A percentile compares a stretch with the other conserved stretches of the same genome.
These are phyloP conservation scores for Candida mesenterica DNA, from an alignment of 1,139 yeast species.

Conservation along the genomic window DNA sequence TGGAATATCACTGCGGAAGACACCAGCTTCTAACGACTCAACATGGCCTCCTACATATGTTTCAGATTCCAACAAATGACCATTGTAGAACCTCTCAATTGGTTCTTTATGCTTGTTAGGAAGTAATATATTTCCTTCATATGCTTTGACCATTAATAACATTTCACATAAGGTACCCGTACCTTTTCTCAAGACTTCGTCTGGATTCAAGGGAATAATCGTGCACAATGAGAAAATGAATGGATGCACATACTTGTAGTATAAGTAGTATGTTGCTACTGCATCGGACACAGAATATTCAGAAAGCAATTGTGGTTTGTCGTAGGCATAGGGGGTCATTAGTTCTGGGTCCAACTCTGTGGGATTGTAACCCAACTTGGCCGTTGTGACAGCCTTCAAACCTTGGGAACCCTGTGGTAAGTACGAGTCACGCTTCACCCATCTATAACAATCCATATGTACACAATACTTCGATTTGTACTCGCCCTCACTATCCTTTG, in stretches of 20 bases:
- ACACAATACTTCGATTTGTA: slow-evolving; percentile 90
- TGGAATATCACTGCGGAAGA: slow-evolving; percentile 84
- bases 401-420: slow-evolving; percentile 99
- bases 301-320: slow-evolving; percentile 86
- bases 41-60: slow-evolving; percentile 99
- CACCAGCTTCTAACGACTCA: slow-evolving; percentile 97
- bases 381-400: slow-evolving; percentile 95
- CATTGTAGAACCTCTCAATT: slow-evolving; percentile 87
- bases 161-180: slow-evolving; percentile 98
- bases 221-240: slow-evolving; percentile 94
- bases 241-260: slow-evolving; percentile 96
- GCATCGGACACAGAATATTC: slow-evolving; percentile 99
- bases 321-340: slow-evolving; percentile 97
- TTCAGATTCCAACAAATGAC: slow-evolving; percentile 90
- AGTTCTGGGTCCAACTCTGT: slow-evolving; percentile 95
- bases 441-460: slow-evolving; percentile 96
- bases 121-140: slow-evolving; percentile 66
- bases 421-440: slow-evolving; percentile 99
- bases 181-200: slow-evolving; percentile 93
- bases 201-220: slow-evolving; percentile 94
- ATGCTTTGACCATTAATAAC: slow-evolving; percentile 97
- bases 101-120: slow-evolving; percentile 96
- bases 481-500: slow-evolving; percentile 85
- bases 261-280: slow-evolving; percentile 94
- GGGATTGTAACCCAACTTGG: slow-evolving; percentile 93